phyloP scores from a whole-genome alignment of 2,329 filamentous ascomycete species.

The Plenodomus tracheiphilus region DNA sequence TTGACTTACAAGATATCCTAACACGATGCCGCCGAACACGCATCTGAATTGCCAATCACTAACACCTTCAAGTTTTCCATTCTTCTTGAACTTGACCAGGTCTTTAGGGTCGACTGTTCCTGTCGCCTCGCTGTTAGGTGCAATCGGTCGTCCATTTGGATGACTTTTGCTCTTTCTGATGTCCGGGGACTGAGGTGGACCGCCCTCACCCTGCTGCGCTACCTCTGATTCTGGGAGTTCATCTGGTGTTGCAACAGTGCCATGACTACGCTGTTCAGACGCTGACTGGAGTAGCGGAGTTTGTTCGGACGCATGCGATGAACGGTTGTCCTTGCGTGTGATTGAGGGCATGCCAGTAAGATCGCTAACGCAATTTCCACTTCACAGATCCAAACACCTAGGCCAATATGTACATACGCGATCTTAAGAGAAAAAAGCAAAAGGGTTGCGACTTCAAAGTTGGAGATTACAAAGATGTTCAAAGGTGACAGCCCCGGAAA shows the following conservation, averaged over 20 bases:
- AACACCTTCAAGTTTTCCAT: constrained; percentile 39
- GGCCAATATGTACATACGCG: background rate
- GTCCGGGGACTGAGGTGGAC: constrained; percentile 25
- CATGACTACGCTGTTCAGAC: constrained; percentile 16
- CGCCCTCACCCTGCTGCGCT: constrained; percentile 26
- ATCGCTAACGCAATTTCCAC: background rate
- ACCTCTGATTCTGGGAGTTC: constrained; percentile 24
- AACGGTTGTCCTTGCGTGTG: constrained; percentile 7
- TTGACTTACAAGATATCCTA: constrained; percentile 44
- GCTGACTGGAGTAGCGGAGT: constrained; percentile 35
- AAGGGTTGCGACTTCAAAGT: no score
- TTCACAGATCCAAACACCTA: background rate
- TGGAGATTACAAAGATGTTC: no score
- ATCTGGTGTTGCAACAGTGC: constrained; percentile 26
- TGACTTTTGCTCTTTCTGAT: constrained; percentile 26
- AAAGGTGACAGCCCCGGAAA: background rate
- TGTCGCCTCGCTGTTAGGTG: constrained; percentile 23
- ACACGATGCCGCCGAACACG: constrained; percentile 43
- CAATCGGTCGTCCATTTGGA: constrained; percentile 30
- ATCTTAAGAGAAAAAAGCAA: background rate
- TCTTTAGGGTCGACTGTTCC: constrained; percentile 23
- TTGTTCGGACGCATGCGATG: constrained; percentile 28
- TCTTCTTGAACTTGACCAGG: constrained; percentile 30
- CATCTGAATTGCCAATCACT: constrained; percentile 40
- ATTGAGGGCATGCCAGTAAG: constrained; percentile 14